Evolutionary conservation across 495 filamentous ascomycete species (phyloP), one percentile per base, ranked within the genome.

Genomic region (Trichoderma virens): DNA sequence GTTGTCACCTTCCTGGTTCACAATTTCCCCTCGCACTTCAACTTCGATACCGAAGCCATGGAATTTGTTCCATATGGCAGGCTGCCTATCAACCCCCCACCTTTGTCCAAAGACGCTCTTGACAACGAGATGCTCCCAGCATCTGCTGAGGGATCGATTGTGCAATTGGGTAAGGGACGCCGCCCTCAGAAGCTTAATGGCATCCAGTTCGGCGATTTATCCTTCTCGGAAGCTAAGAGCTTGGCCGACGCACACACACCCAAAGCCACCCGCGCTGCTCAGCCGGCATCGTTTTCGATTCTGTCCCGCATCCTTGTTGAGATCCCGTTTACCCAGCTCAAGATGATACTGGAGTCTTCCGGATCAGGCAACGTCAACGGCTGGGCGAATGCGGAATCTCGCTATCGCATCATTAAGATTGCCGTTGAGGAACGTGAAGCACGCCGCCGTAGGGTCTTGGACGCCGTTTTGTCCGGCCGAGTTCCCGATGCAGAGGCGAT

Each of bases 141-240:
- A 14, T 2, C 25, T 14, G 25, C 69, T 75, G 65, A 75, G 78
- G 54, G 35, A 3, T 71, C 70, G 3, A 70, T 67, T 23, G 67
- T 67, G 32, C 71, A 67, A n/a, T 32, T 41, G 3, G 56, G 54
- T 18, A 25, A 27, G 32, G 34, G 54, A 16, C 71, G 74, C 54
- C 80, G 85, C 63, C 78, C 81, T 2, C 79, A 62, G 9, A 62
- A 82, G 0, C 71, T 89, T 6, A 83, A 83, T 62, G 73, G 74
- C 59, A 89, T 90, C 69, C 82, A 82, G 65, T 90, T 90, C 67
- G 88, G 88, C 11, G 86, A 90, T 65, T 71, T 83, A 8, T 76
- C 83, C 13, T 69, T 78, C 0, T 73, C 82, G 11, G 76, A 79
- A 34, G 47, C 67, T 72, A 59, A 77, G 66, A 30, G 25, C 23